Conservation (phyloP, 768 basidiomycete species). For the Boletus fagicola region DNA sequence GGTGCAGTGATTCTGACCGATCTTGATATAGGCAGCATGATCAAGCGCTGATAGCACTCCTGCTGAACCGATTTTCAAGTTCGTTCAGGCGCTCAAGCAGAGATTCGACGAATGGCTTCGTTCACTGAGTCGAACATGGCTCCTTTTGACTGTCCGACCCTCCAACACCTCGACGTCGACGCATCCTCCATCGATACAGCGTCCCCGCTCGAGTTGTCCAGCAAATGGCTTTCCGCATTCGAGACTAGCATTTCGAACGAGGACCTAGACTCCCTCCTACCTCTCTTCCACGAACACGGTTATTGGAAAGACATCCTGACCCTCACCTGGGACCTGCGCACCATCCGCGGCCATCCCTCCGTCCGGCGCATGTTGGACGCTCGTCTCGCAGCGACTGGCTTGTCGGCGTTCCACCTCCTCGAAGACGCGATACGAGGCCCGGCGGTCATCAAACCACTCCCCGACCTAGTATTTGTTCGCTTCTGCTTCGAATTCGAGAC, state of each 20-base stretch:
- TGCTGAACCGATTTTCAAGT: neutral
- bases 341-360: conserved; percentile 38
- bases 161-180: conserved; percentile 20
- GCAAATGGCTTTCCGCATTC: conserved; percentile 24
- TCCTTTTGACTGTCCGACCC: conserved; percentile 22
- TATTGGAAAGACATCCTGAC: conserved; percentile 54
- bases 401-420: conserved; percentile 20
- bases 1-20: too few species aligned
- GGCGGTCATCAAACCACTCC: conserved; percentile 40
- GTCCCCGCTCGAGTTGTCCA: conserved; percentile 9
- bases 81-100: neutral
- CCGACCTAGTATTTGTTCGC: conserved; percentile 58
- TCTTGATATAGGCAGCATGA: too few species aligned
- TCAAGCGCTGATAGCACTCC: too few species aligned
- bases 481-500: conserved; percentile 56
- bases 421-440: conserved; percentile 28
- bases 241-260: neutral
- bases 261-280: neutral
- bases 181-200: conserved; percentile 5
- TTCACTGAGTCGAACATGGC: neutral
- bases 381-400: conserved; percentile 30
- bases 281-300: conserved; percentile 23
- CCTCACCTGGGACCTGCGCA: conserved; percentile 55
- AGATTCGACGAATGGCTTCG: neutral
- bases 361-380: conserved; percentile 39